Evolutionary conservation across 768 basidiomycete species (phyloP), one percentile per base, ranked within the genome.

Genomic region (Zangia roseola): DNA sequence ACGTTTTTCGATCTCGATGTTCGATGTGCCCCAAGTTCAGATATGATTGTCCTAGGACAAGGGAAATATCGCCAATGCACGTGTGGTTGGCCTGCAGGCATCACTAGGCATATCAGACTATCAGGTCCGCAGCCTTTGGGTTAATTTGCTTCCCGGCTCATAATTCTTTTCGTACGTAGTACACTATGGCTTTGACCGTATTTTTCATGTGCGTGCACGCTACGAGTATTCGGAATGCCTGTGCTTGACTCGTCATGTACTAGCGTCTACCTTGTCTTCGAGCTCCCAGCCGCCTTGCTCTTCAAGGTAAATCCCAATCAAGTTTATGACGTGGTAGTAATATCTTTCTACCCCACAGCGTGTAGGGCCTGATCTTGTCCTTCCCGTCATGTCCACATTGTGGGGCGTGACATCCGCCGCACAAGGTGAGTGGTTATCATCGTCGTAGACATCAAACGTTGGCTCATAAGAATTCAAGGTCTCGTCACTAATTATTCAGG

Each of bases 321-420:
- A 16, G 14, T 14, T 20, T 13, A 23, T 23, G 25, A n/a, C 26
- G 33, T 9, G 38, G 14, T 16, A 5, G 4, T 19, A 14, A 52
- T 20, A 10, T 33, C 10, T 40, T n/a, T 24, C 14, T 4, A 33
- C 5, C 10, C n/a, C n/a, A 26, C 59, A 75, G 62, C 46, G 48
- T 47, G 51, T 74, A 39, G 78, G 83, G 10, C 80, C 84, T 4
- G 74, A 83, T 13, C 72, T 80, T 46, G 65, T 79, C 31, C 74
- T 85, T 57, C 85, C 87, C 0, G 61, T 76, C 0, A 80, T 88
- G 76, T 67, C 83, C 25, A 72, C 75, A 1, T 60, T 80, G 2
- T 88, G 86, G 86, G 87, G 86, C 7, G 39, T 84, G 14, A 74
- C 83, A 13, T 76, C 78, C 10, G 71, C 81, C 10, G 66, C 79